Evolutionary conservation across 2,329 filamentous ascomycete genomes (phyloP), one percentile per base, ranked within the genome.

Genomic region (Didymella exigua): DNA sequence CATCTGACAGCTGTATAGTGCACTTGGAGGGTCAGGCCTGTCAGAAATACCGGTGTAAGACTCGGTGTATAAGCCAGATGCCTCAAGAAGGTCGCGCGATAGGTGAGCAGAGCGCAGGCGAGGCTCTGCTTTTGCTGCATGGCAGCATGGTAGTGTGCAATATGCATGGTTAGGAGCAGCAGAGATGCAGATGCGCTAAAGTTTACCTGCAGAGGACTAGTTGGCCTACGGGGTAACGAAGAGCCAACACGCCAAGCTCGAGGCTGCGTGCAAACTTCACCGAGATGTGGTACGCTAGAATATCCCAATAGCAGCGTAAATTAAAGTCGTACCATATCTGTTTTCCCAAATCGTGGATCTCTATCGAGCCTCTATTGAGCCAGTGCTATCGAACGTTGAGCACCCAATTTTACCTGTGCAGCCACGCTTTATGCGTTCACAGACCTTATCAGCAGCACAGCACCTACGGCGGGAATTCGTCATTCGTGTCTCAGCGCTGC

Each of bases 141-240:
- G 31, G 31, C 31, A 34, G 31, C n/a, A n/a, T n/a, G n/a, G n/a
- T n/a, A n/a, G n/a, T n/a, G n/a, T n/a, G n/a, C n/a, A n/a, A n/a
- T 5, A n/a, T 18, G 31, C 31, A 30, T 49, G 36, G 46, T 49
- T 40, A 49, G 41, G 36, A 18, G 26, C 18, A 23, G 52, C 11
- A 43, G 43, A 36, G 29, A 14, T 55, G 52, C 52, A 55, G 52
- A 34, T 42, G 46, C 52, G 46, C 52, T 50, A 50, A 46, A 29
- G 46, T 50, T 50, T 44, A 55, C 52, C 42, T 55, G 52, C 52
- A 50, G 40, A 30, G 13, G 27, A 29, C 46, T 50, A 55, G 41
- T n/a, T 43, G 19, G 47, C 41, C 46, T 50, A 55, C 50, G 45
- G 52, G 34, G 46, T 29, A 45, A 33, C 29, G 40, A 40, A 24